These are phyloP conservation scores for Amanita rimosa DNA, from an alignment of 768 basidiomycete species.

Conservation along the genomic window DNA sequence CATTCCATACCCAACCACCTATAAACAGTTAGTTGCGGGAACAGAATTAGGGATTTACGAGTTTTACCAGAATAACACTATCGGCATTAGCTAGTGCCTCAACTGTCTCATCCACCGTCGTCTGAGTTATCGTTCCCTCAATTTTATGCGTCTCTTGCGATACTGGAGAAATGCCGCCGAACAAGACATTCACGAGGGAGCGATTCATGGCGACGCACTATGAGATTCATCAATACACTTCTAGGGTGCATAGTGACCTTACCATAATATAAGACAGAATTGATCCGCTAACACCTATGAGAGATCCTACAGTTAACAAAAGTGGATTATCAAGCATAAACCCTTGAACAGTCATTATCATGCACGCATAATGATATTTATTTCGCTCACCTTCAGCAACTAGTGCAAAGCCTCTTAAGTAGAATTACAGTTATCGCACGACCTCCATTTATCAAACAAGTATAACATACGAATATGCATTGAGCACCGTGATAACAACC, in stretches of 20 bases:
- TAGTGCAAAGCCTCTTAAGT: slow-evolving; percentile 61
- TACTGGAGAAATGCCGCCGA: slow-evolving; percentile 67
- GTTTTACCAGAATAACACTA: slow-evolving; percentile 63
- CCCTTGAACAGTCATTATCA: slow-evolving; percentile 22
- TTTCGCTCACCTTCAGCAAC: slow-evolving; percentile 59
- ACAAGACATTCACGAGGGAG: slow-evolving; percentile 74
- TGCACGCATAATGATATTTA: slow-evolving; percentile 1
- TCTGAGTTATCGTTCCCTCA: slow-evolving; percentile 73
- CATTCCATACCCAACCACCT: slow-evolving; percentile 87
- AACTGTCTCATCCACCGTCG: slow-evolving; percentile 70
- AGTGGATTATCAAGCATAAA: slow-evolving; percentile 87
- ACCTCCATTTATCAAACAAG: background rate
- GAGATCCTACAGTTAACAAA: slow-evolving; percentile 71
- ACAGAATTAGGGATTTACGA: background rate
- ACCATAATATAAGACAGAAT: slow-evolving; percentile 94
- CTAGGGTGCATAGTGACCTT: background rate
- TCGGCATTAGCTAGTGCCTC: slow-evolving; percentile 73
- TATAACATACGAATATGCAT: slow-evolving; percentile 61
- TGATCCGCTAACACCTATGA: slow-evolving; percentile 85
- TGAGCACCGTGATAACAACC: slow-evolving; percentile 83
- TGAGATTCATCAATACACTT: background rate
- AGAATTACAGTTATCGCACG: background rate
- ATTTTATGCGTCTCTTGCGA: slow-evolving; percentile 57
- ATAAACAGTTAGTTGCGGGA: slow-evolving; percentile 7
- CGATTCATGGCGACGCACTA: slow-evolving; percentile 93